These are phyloP conservation scores for Solanum hybrid DNA, from an alignment of 305 asterid species.

Conservation along the genomic window DNA sequence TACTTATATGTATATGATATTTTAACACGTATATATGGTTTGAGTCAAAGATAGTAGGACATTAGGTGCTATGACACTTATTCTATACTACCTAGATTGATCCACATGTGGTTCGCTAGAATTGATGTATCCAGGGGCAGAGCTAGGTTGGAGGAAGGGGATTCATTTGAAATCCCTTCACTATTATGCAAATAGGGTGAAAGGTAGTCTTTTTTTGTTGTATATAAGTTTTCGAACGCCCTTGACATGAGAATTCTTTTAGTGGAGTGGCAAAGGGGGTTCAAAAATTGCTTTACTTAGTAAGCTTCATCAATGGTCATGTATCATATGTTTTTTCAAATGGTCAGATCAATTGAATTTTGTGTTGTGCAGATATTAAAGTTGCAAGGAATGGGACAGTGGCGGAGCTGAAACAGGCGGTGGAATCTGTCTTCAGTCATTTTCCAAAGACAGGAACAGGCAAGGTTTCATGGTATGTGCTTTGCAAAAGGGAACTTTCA, in stretches of 20 bases:
- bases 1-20: neutral
- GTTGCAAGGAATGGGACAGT: conserved; percentile 55
- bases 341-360: neutral
- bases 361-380: conserved; percentile 37
- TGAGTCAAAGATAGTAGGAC: neutral
- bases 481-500: neutral
- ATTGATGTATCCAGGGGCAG: neutral
- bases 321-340: neutral
- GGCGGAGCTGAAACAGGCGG: conserved; percentile 62
- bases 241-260: neutral
- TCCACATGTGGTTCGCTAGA: neutral
- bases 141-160: neutral
- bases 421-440: conserved; percentile 60
- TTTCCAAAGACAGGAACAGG: conserved; percentile 26
- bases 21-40: neutral
- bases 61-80: neutral
- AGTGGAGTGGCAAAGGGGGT: neutral
- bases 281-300: neutral
- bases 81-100: neutral
- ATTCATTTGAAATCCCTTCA: neutral
- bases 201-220: neutral
- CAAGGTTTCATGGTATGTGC: conserved; percentile 62
- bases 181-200: neutral
- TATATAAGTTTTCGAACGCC: neutral
- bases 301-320: neutral